These are phyloP conservation scores for Bryoglossum gracile DNA, from an alignment of 495 filamentous ascomycete species.

Conservation along the genomic window DNA sequence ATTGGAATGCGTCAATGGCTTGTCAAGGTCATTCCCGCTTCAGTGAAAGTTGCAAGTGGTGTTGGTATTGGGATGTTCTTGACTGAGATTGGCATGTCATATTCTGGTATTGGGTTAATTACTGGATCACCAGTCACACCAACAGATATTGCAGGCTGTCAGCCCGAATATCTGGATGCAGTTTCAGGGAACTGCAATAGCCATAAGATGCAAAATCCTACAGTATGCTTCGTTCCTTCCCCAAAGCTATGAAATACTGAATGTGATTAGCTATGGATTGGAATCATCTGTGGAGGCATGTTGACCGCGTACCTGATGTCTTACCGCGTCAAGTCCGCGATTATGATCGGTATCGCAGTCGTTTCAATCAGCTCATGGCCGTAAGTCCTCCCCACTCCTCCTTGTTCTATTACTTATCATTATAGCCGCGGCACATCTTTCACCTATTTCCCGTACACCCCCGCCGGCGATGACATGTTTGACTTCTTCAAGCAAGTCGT, in stretches of 20 bases:
- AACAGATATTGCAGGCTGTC: conserved; percentile 61
- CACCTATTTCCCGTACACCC: conserved; percentile 70
- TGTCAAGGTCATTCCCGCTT: conserved; percentile 65
- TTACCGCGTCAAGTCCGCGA: conserved; percentile 70
- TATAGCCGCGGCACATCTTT: conserved; percentile 55
- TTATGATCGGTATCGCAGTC: conserved; percentile 73
- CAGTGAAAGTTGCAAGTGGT: conserved; percentile 73
- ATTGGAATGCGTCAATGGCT: conserved; percentile 82
- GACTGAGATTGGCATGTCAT: conserved; percentile 66
- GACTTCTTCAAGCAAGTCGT: conserved; percentile 75
- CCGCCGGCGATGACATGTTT: conserved; percentile 55
- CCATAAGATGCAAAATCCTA: conserved; percentile 60
- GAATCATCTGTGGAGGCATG: conserved; percentile 70
- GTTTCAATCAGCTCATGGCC: conserved; percentile 83
- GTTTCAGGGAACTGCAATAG: conserved; percentile 30
- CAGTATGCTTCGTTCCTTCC: conserved; percentile 29
- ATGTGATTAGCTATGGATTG: conserved; percentile 57
- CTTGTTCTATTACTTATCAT: conserved; percentile 1
- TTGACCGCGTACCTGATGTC: conserved; percentile 72
- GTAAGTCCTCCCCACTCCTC: conserved; percentile 25
- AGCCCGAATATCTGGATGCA: conserved; percentile 29
- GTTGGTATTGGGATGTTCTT: conserved; percentile 75
- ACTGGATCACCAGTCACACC: conserved; percentile 51
- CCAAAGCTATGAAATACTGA: not conserved
- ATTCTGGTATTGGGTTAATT: conserved; percentile 67